These are phyloP conservation scores for Kluyveromyces starmeri DNA, from an alignment of 805 yeast species.

Conservation along the genomic window DNA sequence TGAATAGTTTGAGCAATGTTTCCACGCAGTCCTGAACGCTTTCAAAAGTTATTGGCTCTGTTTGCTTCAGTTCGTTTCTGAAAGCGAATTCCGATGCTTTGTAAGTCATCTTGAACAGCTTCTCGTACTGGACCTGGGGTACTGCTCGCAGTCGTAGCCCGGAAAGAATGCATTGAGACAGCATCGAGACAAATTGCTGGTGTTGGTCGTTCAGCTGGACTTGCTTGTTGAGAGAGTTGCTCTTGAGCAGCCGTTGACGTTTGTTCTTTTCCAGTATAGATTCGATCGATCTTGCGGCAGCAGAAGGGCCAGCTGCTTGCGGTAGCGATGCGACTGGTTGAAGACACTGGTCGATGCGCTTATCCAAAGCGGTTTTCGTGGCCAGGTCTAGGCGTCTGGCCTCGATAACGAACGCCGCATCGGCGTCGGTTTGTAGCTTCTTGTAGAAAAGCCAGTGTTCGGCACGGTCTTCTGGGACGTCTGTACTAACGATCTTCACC, in stretches of 20 bases:
- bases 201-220: slow-evolving; percentile 19
- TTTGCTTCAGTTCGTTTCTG: slow-evolving; percentile 18
- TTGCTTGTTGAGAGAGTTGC: slow-evolving; percentile 12
- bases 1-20: slow-evolving; percentile 27
- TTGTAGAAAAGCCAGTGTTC: slow-evolving; percentile 1
- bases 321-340: background rate
- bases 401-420: slow-evolving; percentile 6
- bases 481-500: background rate
- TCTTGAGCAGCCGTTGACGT: slow-evolving; percentile 10
- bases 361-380: slow-evolving; percentile 7
- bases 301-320: slow-evolving; percentile 3
- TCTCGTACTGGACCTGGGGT: slow-evolving; percentile 23
- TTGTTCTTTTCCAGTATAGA: slow-evolving; percentile 17
- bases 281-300: slow-evolving; percentile 14
- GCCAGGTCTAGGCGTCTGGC: slow-evolving; percentile 6
- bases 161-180: slow-evolving; percentile 29
- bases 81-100: slow-evolving; percentile 33
- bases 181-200: slow-evolving; percentile 22
- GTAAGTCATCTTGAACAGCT: slow-evolving; percentile 31
- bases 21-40: slow-evolving; percentile 31
- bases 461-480: background rate
- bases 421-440: slow-evolving; percentile 1
- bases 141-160: slow-evolving; percentile 32
- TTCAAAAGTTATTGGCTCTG: slow-evolving; percentile 23
- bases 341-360: background rate